Evolutionary conservation across 306 rosid species (phyloP), one percentile per base, ranked within the genome.

Genomic region (Leucaena leucocephala): DNA sequence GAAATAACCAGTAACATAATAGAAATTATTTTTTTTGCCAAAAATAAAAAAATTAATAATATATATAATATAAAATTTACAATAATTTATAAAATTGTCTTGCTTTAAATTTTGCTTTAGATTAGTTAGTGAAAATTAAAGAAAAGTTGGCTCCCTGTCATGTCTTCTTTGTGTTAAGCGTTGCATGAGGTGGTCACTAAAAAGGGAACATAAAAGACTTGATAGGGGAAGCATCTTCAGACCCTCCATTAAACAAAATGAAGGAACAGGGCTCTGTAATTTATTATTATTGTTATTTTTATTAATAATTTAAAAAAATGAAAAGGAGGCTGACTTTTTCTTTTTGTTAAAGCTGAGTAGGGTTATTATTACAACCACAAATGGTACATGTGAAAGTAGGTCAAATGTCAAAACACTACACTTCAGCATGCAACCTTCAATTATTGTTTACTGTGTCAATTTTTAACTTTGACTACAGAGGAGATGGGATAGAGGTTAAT

Each of bases 311-410:
- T 16, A 17, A 19, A 55, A 43, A 19, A 55, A 8, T 7, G 74
- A 82, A 81, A 85, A 89, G 83, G 82, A 82, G 75, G 59, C 19
- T 3, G 17, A 80, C 79, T 81, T 86, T 84, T 82, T 57, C 79
- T 42, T 27, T 81, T 83, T 62, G 71, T 52, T 59, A 42, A 33
- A 76, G 40, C 15, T 68, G 74, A 35, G 66, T 58, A 58, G 64
- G 36, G 71, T 57, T 21, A 58, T 59, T 72, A 84, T 83, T n/a
- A 84, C 85, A 55, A 54, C 54, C 12, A 43, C 87, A 52, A 55
- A 74, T 82, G 86, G 87, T 63, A 82, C 90, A 86, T 78, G 87
- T 86, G 84, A 69, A 70, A 74, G 58, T 70, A 62, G 73, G 74
- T 86, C 69, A 82, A 74, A 61, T 70, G 68, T 86, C 65, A 78